Conservation (phyloP, 1,139 yeast species). For the Pichia sp. region DNA sequence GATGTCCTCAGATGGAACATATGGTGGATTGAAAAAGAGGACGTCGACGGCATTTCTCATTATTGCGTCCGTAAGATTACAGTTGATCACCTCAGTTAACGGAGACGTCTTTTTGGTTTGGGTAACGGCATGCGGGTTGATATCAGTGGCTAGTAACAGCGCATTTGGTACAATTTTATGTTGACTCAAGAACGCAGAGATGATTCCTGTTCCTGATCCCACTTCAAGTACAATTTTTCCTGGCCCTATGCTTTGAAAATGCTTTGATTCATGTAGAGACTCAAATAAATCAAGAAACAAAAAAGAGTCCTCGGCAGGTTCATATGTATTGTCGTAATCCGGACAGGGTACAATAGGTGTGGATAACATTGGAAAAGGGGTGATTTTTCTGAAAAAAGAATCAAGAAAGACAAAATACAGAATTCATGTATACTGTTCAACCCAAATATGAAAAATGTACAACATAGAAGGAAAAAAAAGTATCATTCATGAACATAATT, state of each 20-base stretch:
- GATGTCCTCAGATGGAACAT: constrained; percentile 75
- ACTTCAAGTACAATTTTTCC: constrained; percentile 67
- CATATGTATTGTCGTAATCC: constrained; percentile 60
- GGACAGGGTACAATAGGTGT: constrained; percentile 42
- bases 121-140: constrained; percentile 69
- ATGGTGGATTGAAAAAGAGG: constrained; percentile 87
- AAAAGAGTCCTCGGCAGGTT: constrained; percentile 90
- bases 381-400: too few species aligned
- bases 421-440: too few species aligned
- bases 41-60: constrained; percentile 48
- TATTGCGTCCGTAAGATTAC: constrained; percentile 47
- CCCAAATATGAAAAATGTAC: too few species aligned
- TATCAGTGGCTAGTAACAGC: constrained; percentile 59
- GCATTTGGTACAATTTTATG: constrained; percentile 42
- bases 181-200: constrained; percentile 58
- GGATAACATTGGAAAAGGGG: too few species aligned
- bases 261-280: constrained; percentile 32
- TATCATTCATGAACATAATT: too few species aligned
- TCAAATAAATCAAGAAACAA: constrained; percentile 76
- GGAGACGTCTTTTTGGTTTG: constrained; percentile 44
- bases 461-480: too few species aligned
- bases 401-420: too few species aligned
- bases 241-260: constrained; percentile 27
- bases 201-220: constrained; percentile 89
- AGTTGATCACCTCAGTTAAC: constrained; percentile 48